A percentile compares a stretch with the other conserved stretches of the same genome.
phyloP scores from a whole-genome alignment of 805 yeast species.

The Blastobotrys chiropterorum region DNA sequence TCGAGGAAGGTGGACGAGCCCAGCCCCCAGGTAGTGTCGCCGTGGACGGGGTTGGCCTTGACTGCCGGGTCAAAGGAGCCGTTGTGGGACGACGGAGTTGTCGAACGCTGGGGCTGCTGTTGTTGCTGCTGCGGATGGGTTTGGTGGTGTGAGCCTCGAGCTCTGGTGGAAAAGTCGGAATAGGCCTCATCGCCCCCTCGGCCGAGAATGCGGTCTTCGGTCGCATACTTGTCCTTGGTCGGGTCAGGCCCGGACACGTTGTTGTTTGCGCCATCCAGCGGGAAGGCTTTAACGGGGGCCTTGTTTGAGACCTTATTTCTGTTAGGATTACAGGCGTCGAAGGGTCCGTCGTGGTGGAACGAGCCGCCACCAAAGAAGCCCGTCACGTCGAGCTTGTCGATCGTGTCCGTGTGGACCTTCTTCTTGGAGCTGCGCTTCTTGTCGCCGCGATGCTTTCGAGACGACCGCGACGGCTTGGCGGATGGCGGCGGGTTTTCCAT shows the following conservation, averaged over 20 bases:
- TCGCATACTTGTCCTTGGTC: conserved; percentile 29
- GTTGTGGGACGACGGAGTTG: conserved; percentile 11
- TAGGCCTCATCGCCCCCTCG: conserved; percentile 47
- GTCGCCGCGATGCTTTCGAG: conserved; percentile 16
- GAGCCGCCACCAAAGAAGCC: conserved; percentile 89
- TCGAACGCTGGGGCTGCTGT: background rate
- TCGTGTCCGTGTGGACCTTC: conserved; percentile 45
- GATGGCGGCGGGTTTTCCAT: conserved; percentile 18
- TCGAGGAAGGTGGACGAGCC: conserved; percentile 91
- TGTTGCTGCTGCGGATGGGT: no score
- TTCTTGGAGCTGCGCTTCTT: background rate
- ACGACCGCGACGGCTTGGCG: conserved; percentile 15
- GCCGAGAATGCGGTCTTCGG: conserved; percentile 75
- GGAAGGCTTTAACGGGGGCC: conserved; percentile 95
- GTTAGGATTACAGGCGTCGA: conserved; percentile 97
- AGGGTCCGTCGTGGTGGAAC: conserved; percentile 98
- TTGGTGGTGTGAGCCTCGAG: no score
- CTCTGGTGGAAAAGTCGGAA: conserved; percentile 28
- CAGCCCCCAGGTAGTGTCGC: conserved; percentile 77
- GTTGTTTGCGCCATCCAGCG: conserved; percentile 90
- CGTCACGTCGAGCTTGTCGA: conserved; percentile 92
- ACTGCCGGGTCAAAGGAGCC: conserved; percentile 57
- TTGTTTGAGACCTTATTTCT: conserved; percentile 64
- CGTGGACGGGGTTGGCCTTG: conserved; percentile 73
- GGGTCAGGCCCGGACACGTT: conserved; percentile 67